Evolutionary conservation across 225 moss, liverwort and hornwort genomes (phyloP), one percentile per base, ranked within the genome.

Genomic region (Rhytidiadelphus loreus): DNA sequence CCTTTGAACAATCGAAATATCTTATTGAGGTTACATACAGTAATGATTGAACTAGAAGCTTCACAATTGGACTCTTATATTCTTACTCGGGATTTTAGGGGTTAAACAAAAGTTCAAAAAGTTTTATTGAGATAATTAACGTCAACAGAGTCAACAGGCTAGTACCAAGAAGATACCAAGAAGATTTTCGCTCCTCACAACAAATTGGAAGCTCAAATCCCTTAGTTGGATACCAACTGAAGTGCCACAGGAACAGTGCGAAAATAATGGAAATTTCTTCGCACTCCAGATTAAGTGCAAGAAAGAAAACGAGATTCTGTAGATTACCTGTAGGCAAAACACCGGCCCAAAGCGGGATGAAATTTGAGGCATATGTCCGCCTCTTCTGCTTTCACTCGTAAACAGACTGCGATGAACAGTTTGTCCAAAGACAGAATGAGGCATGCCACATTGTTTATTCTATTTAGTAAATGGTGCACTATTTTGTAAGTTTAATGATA

Each of bases 351-450:
- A 93, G 91, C 43, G 92, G 93, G 61, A 92, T 82, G 65, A 91
- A 93, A 63, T 93, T 93, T 32, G 93, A 93, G 55, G 93, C 93
- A 74, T 86, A 92, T 19, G 85, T 88, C 81, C 84, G 86, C 87
- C 87, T 89, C 86, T 87, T 93, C 85, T 89, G 91, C 89, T 82
- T 66, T 89, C 91, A 92, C 57, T 91, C 87, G 74, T 91, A 90
- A 50, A 90, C 87, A 85, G n/a, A n/a, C 59, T 84, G 75, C 46
- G 56, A 43, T 91, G 16, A 81, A 84, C 46, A 82, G 16, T 33
- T 29, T 73, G 32, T 75, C 68, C n/a, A 82, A 77, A 81, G 66
- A 57, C 41, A 78, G 16, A 61, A 91, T 84, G 57, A 57, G n/a
- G 22, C 22, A 62, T 22, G 33, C n/a, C 25, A 78, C 75, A 21